Conservation (phyloP, 1,139 yeast species). For the Wickerhamomyces sp. region DNA sequence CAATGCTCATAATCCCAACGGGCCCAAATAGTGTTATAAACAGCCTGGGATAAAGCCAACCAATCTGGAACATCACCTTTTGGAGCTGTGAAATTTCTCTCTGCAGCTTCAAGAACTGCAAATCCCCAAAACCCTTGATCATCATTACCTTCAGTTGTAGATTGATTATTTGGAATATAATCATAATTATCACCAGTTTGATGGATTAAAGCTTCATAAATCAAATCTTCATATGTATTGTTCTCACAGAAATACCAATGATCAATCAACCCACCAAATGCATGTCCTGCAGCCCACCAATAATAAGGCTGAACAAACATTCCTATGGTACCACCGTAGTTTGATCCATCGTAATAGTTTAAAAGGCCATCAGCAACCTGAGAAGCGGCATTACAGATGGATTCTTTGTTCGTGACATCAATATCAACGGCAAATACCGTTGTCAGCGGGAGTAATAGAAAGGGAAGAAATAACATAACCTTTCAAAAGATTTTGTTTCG, state of each 20-base stretch:
- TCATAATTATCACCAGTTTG: conserved; percentile 74
- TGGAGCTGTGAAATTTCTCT: conserved; percentile 84
- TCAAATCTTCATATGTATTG: conserved; percentile 52
- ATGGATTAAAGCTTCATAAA: conserved; percentile 59
- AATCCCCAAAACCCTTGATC: conserved; percentile 97
- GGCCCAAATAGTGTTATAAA: conserved; percentile 81
- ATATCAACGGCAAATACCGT: conserved; percentile 19
- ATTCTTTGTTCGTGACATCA: conserved; percentile 28
- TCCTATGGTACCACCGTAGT: conserved; percentile 60
- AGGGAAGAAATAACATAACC: neutral
- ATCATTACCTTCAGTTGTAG: conserved; percentile 94
- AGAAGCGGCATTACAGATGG: conserved; percentile 49
- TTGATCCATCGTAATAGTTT: conserved; percentile 52
- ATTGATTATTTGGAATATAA: conserved; percentile 83
- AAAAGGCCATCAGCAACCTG: conserved; percentile 44
- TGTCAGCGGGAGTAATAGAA: neutral
- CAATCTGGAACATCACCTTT: conserved; percentile 50
- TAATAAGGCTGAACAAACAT: conserved; percentile 83
- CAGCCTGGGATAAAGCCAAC: conserved; percentile 71
- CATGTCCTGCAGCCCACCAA: conserved; percentile 99
- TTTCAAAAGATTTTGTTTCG: no score
- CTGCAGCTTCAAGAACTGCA: conserved; percentile 86
- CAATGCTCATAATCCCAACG: conserved; percentile 80
- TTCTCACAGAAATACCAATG: conserved; percentile 67
- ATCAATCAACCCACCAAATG: conserved; percentile 81